phyloP scores from a whole-genome alignment of 2,329 filamentous ascomycete genomes.

The Samsoniella hepiali region DNA sequence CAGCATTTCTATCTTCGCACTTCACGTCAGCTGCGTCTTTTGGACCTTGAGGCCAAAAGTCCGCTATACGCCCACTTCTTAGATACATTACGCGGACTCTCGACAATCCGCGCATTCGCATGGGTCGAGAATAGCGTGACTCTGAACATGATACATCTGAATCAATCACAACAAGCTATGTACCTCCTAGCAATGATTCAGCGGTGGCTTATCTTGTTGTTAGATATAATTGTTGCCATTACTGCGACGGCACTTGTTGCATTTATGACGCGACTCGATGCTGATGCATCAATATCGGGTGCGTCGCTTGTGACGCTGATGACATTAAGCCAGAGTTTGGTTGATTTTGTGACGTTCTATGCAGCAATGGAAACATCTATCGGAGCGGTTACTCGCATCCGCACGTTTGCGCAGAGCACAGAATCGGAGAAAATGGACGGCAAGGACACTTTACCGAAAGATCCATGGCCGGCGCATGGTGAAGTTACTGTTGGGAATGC shows the following conservation, averaged over 20 bases:
- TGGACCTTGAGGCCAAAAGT: constrained; percentile 32
- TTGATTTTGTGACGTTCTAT: constrained; percentile 23
- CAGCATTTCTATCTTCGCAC: constrained; percentile 8
- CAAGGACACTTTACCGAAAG: constrained; percentile 15
- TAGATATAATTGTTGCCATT: constrained; percentile 46
- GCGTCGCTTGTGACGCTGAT: constrained; percentile 37
- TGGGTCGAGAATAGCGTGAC: constrained; percentile 44
- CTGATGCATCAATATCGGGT: constrained; percentile 34
- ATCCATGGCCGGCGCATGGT: constrained; percentile 23
- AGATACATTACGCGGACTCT: constrained; percentile 50
- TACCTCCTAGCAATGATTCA: constrained; percentile 57
- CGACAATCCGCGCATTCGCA: constrained; percentile 53
- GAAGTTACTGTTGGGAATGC: constrained; percentile 21
- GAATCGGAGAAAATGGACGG: constrained; percentile 17
- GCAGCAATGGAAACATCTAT: constrained; percentile 27
- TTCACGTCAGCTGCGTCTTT: constrained; percentile 43
- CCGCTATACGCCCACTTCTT: constrained; percentile 45
- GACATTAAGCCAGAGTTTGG: constrained; percentile 31
- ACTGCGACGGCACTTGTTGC: constrained; percentile 45
- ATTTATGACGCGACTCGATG: constrained; percentile 41
- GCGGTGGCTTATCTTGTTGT: constrained; percentile 50
- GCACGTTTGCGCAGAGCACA: constrained; percentile 20
- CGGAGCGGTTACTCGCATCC: constrained; percentile 23
- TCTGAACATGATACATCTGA: constrained; percentile 45
- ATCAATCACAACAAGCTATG: constrained; percentile 53